phyloP scores from a whole-genome alignment of 202 grass and related monocot genomes.

The Saccharum hybrid region DNA sequence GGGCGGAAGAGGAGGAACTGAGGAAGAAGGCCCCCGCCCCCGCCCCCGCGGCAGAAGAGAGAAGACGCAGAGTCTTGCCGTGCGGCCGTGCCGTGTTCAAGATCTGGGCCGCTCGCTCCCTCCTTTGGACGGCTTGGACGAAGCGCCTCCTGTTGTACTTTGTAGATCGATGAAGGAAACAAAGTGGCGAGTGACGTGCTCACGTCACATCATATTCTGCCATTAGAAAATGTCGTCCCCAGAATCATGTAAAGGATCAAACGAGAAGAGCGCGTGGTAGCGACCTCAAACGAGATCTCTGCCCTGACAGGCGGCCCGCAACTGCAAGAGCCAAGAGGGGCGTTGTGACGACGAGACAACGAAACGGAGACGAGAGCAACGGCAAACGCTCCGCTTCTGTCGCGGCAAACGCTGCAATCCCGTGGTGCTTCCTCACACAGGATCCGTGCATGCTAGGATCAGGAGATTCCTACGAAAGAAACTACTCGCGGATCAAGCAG shows the following conservation, averaged over 20 bases:
- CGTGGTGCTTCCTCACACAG: background rate
- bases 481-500: no score
- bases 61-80: background rate
- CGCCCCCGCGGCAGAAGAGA: background rate
- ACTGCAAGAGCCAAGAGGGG: background rate
- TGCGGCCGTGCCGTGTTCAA: background rate
- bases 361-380: slow-evolving; percentile 2
- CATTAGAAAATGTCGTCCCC: background rate
- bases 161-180: background rate
- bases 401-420: slow-evolving; percentile 2
- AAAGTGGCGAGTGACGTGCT: no score
- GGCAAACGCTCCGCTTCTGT: background rate
- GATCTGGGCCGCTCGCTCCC: slow-evolving; percentile 27
- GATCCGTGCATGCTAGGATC: no score
- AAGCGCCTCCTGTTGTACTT: background rate
- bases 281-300: background rate
- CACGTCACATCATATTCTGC: background rate
- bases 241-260: background rate
- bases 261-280: background rate
- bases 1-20: background rate
- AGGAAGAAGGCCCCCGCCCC: background rate
- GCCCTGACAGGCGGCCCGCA: background rate
- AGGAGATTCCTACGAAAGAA: background rate
- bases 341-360: background rate
- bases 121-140: slow-evolving; percentile 18